A percentile compares a stretch with the other conserved stretches of the same genome.
phyloP scores from a whole-genome alignment of 2,329 filamentous ascomycete genomes.

The Pezicula rhizophila region DNA sequence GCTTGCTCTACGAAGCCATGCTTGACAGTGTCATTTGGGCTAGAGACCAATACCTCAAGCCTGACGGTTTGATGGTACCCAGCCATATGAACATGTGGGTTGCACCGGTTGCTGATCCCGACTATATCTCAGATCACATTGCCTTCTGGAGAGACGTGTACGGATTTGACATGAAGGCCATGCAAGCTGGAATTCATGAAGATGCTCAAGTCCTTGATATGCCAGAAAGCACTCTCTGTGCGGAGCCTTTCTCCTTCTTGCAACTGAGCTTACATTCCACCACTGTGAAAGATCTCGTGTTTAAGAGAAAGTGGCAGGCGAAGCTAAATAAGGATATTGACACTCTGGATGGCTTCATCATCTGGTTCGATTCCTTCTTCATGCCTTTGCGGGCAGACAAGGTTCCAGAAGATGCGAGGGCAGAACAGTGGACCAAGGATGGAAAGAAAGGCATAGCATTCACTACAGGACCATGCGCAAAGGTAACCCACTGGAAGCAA shows the following conservation, averaged over 20 bases:
- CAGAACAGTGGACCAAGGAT: constrained; percentile 53
- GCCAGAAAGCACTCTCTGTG: constrained; percentile 53
- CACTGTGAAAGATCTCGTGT: constrained; percentile 66
- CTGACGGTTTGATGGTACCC: constrained; percentile 77
- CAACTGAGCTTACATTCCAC: constrained; percentile 72
- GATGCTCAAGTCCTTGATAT: constrained; percentile 75
- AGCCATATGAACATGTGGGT: constrained; percentile 79
- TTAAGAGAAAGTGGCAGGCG: constrained; percentile 62
- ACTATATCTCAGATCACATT: constrained; percentile 72
- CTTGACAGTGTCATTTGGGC: constrained; percentile 86
- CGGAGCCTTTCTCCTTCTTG: constrained; percentile 59
- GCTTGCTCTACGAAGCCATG: constrained; percentile 91
- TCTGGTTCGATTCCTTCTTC: constrained; percentile 97
- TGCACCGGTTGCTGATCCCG: constrained; percentile 71
- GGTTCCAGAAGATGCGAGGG: constrained; percentile 46
- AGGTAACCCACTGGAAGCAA: constrained; percentile 87
- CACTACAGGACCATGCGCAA: constrained; percentile 74
- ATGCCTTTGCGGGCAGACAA: constrained; percentile 49
- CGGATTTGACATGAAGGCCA: constrained; percentile 88
- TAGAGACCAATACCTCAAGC: constrained; percentile 76
- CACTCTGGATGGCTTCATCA: constrained; percentile 74
- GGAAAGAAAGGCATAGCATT: constrained; percentile 67
- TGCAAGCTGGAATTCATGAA: constrained; percentile 76
- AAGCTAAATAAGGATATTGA: constrained; percentile 57
- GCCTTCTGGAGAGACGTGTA: constrained; percentile 90